Conservation (phyloP, 495 filamentous ascomycete species). For the Penicillium dipodomyicola region DNA sequence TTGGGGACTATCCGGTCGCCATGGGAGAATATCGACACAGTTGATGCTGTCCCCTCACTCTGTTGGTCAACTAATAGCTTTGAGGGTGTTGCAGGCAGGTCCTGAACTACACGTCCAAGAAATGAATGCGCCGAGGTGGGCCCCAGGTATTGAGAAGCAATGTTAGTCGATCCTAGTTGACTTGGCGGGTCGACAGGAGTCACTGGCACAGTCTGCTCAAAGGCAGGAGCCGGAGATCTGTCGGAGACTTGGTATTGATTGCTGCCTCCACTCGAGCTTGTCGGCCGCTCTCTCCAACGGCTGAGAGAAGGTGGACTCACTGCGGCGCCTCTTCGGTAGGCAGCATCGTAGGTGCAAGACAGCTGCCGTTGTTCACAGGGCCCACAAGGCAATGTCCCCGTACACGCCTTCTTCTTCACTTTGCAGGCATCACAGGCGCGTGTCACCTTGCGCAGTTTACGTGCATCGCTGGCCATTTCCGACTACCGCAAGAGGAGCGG, state of each 20-base stretch:
- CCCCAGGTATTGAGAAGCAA: constrained; percentile 26
- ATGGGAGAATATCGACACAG: constrained; percentile 25
- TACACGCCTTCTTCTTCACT: constrained; percentile 30
- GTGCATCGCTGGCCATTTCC: constrained; percentile 5
- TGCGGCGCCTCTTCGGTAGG: constrained; percentile 27
- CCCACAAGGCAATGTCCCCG: constrained; percentile 27
- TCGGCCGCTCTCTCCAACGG: background rate
- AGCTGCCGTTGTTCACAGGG: constrained; percentile 21
- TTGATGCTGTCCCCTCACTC: background rate
- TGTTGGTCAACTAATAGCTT: constrained; percentile 9
- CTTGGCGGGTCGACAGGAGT: background rate
- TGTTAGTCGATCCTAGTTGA: constrained; percentile 7
- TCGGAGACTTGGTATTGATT: background rate
- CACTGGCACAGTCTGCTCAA: background rate
- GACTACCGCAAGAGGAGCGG: background rate
- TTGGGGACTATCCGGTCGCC: constrained; percentile 24
- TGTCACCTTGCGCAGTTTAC: constrained; percentile 22
- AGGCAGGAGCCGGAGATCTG: background rate
- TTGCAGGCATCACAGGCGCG: constrained; percentile 31
- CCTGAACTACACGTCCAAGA: constrained; percentile 22
- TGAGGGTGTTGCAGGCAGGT: constrained; percentile 14
- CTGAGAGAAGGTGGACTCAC: constrained; percentile 22
- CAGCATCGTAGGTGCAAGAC: constrained; percentile 25
- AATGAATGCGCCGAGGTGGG: constrained; percentile 32
- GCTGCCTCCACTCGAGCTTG: background rate